A percentile compares a stretch with the other conserved stretches of the same genome.
phyloP scores from a whole-genome alignment of 306 rosid species.

The Cajanus cajan region DNA sequence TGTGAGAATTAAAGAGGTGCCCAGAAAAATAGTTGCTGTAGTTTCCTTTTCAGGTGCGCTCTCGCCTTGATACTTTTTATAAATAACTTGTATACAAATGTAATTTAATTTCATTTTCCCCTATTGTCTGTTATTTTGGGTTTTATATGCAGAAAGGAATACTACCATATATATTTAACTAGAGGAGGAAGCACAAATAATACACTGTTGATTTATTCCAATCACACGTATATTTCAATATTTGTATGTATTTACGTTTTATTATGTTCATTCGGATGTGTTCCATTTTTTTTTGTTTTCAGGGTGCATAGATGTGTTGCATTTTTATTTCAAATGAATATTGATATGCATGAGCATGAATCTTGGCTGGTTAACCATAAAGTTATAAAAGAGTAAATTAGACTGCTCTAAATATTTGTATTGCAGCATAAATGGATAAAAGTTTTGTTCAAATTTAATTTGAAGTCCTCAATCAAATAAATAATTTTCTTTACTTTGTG shows the following conservation, averaged over 20 bases:
- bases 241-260: background rate
- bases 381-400: constrained; percentile 9
- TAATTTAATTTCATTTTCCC: background rate
- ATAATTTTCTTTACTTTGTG: constrained; percentile 15
- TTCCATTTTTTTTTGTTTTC: background rate
- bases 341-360: background rate
- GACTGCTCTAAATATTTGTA: background rate
- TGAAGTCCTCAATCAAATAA: constrained; percentile 1
- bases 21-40: constrained; percentile 69
- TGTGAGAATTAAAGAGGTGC: constrained; percentile 75
- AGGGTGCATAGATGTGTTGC: background rate
- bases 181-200: constrained; percentile 2
- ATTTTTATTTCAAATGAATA: background rate
- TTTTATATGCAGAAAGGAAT: background rate
- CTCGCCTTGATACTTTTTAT: constrained; percentile 26
- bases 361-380: background rate
- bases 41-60: constrained; percentile 84
- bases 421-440: constrained; percentile 5
- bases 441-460: constrained; percentile 1
- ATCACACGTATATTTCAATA: constrained; percentile 12
- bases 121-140: background rate
- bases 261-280: background rate
- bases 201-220: constrained; percentile 7
- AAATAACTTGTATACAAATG: background rate
- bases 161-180: background rate